A percentile compares a stretch with the other conserved stretches of the same genome.
Conservation (phyloP, 1,139 yeast species). For the Kluyveromyces sp. region DNA sequence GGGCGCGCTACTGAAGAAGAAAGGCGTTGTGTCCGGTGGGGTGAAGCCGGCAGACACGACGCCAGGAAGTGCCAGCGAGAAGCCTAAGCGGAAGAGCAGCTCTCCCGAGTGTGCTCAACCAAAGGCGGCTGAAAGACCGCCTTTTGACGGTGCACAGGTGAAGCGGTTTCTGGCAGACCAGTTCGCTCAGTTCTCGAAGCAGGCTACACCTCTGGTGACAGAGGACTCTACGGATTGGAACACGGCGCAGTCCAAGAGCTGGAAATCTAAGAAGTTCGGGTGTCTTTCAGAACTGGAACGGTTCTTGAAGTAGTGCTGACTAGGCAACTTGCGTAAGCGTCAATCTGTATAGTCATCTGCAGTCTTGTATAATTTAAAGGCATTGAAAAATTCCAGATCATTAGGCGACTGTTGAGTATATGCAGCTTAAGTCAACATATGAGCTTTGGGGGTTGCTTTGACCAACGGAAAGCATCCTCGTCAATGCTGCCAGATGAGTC, state of each 20-base stretch:
- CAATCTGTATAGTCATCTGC: not conserved
- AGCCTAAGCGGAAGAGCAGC: not conserved
- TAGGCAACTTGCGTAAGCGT: no score
- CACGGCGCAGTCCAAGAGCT: constrained; percentile 22
- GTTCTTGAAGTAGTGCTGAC: constrained; percentile 16
- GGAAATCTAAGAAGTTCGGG: constrained; percentile 27
- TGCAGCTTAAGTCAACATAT: no score
- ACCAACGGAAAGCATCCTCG: no score
- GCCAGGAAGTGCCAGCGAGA: not conserved
- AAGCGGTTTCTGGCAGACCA: constrained; percentile 19
- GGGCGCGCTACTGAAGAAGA: constrained; percentile 1
- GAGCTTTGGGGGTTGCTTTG: no score
- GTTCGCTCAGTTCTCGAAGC: constrained; percentile 15
- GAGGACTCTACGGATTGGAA: constrained; percentile 26
- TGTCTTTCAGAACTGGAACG: constrained; percentile 25
- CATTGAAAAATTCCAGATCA: not conserved
- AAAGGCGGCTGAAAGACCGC: constrained; percentile 11
- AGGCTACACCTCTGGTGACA: constrained; percentile 7
- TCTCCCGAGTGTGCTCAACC: not conserved
- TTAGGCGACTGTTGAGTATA: no score
- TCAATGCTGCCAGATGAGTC: no score
- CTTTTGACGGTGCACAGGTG: constrained; percentile 27
- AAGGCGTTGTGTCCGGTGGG: not conserved
- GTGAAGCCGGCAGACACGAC: not conserved
- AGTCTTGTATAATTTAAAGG: not conserved